A percentile compares a stretch with the other conserved stretches of the same genome.
phyloP scores from a whole-genome alignment of 2,329 filamentous ascomycete genomes.

The Hymenoscyphus infarciens region DNA sequence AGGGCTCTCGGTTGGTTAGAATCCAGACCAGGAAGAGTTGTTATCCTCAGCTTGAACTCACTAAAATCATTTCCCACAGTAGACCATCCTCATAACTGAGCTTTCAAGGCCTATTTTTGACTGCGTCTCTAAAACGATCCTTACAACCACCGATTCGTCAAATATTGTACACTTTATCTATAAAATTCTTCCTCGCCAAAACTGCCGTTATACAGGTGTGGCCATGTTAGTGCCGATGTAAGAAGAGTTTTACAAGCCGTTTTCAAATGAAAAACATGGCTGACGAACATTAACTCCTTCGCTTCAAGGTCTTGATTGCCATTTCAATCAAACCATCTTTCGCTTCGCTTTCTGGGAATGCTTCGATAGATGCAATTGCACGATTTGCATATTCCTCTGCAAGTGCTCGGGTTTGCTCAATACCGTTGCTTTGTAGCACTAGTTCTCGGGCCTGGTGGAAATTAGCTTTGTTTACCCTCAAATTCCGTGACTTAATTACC shows the following conservation, averaged over 20 bases:
- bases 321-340: constrained; percentile 90
- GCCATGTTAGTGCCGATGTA: neutral
- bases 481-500: constrained; percentile 51
- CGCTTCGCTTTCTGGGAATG: constrained; percentile 90
- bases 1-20: too few species aligned
- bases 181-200: neutral
- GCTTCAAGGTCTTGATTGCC: constrained; percentile 86
- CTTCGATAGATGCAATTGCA: constrained; percentile 77
- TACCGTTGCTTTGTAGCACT: constrained; percentile 77
- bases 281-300: constrained; percentile 63
- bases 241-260: constrained; percentile 1
- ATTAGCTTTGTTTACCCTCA: neutral
- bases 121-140: neutral
- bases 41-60: too few species aligned
- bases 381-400: constrained; percentile 89
- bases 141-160: neutral
- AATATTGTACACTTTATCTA: constrained; percentile 5
- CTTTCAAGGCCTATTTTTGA: neutral
- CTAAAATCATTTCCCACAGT: too few species aligned
- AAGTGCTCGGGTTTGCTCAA: constrained; percentile 86
- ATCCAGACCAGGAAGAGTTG: too few species aligned
- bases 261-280: neutral
- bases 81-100: neutral
- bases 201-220: neutral
- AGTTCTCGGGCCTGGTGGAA: constrained; percentile 72